These are phyloP conservation scores for Phyllosticta ampelicida DNA, from an alignment of 2,329 filamentous ascomycete species.

Conservation along the genomic window DNA sequence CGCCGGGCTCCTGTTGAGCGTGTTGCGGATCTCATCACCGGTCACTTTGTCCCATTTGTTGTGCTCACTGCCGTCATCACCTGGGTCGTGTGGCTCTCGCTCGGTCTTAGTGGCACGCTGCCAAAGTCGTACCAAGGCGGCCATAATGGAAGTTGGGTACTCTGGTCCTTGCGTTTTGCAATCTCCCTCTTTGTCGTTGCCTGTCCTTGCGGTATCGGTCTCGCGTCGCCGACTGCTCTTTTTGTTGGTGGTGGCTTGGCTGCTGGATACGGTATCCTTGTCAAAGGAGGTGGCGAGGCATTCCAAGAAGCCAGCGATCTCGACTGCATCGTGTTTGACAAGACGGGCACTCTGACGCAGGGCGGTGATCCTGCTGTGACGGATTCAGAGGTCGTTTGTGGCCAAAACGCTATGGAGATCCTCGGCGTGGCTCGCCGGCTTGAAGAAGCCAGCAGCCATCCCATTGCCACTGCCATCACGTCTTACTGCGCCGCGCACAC, in stretches of 20 bases:
- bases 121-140: conserved; percentile 45
- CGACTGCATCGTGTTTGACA: conserved; percentile 76
- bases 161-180: conserved; percentile 71
- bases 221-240: conserved; percentile 75
- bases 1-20: conserved; percentile 65
- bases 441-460: conserved; percentile 65
- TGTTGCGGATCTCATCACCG: conserved; percentile 60
- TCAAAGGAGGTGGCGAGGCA: conserved; percentile 74
- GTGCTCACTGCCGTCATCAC: conserved; percentile 58
- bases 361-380: conserved; percentile 61
- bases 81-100: conserved; percentile 59
- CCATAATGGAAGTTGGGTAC: conserved; percentile 52
- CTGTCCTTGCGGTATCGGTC: conserved; percentile 71
- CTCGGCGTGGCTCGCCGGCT: conserved; percentile 49
- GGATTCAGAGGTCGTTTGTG: conserved; percentile 33
- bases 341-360: conserved; percentile 73
- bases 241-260: conserved; percentile 75
- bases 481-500: conserved; percentile 43
- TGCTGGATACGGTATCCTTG: conserved; percentile 68
- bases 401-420: conserved; percentile 25
- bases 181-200: conserved; percentile 82
- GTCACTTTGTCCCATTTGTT: conserved; percentile 66
- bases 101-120: conserved; percentile 50
- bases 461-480: conserved; percentile 60
- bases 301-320: conserved; percentile 74